Evolutionary conservation across 257 asterid species (phyloP).

Genomic region (Rehmannia glutinosa): DNA sequence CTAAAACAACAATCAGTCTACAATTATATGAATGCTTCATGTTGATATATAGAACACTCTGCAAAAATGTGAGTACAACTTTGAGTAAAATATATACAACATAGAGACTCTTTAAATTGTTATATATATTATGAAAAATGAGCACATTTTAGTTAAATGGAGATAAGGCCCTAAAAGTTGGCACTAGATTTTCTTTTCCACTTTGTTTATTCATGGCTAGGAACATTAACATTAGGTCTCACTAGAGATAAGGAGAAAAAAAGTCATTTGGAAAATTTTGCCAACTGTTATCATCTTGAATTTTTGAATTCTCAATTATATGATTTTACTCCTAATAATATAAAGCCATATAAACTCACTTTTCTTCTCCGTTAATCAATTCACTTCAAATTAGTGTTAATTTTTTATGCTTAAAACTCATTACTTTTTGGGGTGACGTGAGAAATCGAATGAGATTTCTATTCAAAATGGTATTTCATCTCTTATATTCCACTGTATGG

Average conservation of each 20-base stretch:
- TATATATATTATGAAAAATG: background rate
- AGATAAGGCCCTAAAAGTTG: no score
- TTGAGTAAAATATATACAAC: background rate
- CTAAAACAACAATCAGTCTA: background rate
- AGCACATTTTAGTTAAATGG: background rate
- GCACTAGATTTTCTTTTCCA: no score
- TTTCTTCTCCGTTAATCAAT: no score
- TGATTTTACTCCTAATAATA: background rate
- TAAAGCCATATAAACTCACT: no score
- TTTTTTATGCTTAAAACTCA: no score
- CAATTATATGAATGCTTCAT: background rate
- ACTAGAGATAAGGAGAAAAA: background rate
- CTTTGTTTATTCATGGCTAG: background rate
- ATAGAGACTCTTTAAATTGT: background rate
- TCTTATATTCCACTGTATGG: no score
- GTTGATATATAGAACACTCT: background rate
- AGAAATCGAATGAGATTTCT: no score
- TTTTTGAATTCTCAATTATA: no score
- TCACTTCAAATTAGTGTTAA: no score
- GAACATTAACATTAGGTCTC: background rate
- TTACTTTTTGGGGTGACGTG: no score
- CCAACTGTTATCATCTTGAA: background rate
- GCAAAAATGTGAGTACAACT: background rate
- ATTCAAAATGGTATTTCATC: no score
- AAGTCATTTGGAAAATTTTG: background rate